Conservation (phyloP, 2,329 filamentous ascomycete genomes). For the Ascosphaera apis region DNA sequence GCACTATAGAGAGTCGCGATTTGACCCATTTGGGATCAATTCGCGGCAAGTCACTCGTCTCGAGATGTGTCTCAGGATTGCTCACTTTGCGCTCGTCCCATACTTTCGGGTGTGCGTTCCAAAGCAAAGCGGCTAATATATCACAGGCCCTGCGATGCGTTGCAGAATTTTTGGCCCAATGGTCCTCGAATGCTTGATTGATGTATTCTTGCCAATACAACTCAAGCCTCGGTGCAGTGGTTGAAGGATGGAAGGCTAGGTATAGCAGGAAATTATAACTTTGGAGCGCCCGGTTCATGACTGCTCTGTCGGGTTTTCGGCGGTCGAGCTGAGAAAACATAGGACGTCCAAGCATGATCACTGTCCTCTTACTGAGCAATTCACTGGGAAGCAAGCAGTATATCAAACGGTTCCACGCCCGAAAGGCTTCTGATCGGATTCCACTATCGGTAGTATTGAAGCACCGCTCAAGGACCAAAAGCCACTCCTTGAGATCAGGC, state of each 20-base stretch:
- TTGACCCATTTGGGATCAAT: conserved; percentile 76
- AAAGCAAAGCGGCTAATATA: conserved; percentile 49
- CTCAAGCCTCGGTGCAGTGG: conserved; percentile 43
- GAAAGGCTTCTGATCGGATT: conserved; percentile 53
- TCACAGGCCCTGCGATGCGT: conserved; percentile 38
- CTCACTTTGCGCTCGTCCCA: conserved; percentile 58
- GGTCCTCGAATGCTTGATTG: conserved; percentile 34
- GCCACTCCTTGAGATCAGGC: conserved; percentile 51
- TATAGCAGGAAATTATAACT: conserved; percentile 65
- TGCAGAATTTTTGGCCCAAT: conserved; percentile 26
- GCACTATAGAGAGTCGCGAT: conserved; percentile 41
- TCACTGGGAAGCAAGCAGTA: conserved; percentile 47
- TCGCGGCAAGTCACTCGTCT: conserved; percentile 54
- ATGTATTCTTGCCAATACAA: conserved; percentile 59
- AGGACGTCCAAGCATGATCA: conserved; percentile 44
- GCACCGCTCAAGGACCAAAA: conserved; percentile 56
- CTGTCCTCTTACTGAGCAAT: conserved; percentile 29
- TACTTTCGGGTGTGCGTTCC: conserved; percentile 26
- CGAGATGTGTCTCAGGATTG: conserved; percentile 31
- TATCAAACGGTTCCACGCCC: conserved; percentile 68
- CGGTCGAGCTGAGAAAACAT: conserved; percentile 45
- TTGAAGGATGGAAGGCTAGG: conserved; percentile 53
- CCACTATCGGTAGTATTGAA: conserved; percentile 56
- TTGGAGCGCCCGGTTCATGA: conserved; percentile 36
- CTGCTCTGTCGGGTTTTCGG: conserved; percentile 29